Percentiles rank a stretch among this genome's conserved stretches.
These are phyloP conservation scores for Xylaria sp. DNA, from an alignment of 2,329 filamentous ascomycete genomes.

Conservation along the genomic window DNA sequence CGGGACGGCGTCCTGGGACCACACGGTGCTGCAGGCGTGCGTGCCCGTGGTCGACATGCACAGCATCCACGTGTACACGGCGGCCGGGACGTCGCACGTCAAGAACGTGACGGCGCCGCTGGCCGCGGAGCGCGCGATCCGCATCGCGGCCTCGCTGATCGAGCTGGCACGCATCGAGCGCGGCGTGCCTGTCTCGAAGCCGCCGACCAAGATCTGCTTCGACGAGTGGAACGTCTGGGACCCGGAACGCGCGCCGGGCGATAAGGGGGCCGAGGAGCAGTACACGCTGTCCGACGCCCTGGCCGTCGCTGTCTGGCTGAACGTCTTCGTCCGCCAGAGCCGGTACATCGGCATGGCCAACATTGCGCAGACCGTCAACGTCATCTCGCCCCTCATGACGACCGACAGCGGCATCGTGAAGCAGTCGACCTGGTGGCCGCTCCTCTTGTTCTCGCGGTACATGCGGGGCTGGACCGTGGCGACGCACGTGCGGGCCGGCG, in stretches of 20 bases:
- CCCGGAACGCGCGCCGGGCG: constrained; percentile 74
- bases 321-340: constrained; percentile 76
- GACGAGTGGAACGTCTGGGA: constrained; percentile 91
- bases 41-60: constrained; percentile 79
- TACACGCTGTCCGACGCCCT: constrained; percentile 81
- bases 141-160: constrained; percentile 74
- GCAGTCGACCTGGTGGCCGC: constrained; percentile 80
- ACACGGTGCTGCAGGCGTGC: constrained; percentile 76
- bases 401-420: constrained; percentile 69
- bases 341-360: constrained; percentile 75
- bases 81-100: constrained; percentile 58
- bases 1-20: constrained; percentile 76
- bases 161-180: constrained; percentile 79
- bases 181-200: constrained; percentile 66
- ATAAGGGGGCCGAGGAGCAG: constrained; percentile 75
- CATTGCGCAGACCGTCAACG: constrained; percentile 81
- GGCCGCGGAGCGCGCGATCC: constrained; percentile 77
- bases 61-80: constrained; percentile 82
- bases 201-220: constrained; percentile 77
- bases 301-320: constrained; percentile 79
- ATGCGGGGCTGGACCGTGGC: constrained; percentile 79
- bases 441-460: constrained; percentile 73
- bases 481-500: constrained; percentile 69
- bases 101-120: constrained; percentile 70
- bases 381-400: constrained; percentile 81